Conservation (phyloP, 306 rosid genomes). For the Erythrophleum fordii region DNA sequence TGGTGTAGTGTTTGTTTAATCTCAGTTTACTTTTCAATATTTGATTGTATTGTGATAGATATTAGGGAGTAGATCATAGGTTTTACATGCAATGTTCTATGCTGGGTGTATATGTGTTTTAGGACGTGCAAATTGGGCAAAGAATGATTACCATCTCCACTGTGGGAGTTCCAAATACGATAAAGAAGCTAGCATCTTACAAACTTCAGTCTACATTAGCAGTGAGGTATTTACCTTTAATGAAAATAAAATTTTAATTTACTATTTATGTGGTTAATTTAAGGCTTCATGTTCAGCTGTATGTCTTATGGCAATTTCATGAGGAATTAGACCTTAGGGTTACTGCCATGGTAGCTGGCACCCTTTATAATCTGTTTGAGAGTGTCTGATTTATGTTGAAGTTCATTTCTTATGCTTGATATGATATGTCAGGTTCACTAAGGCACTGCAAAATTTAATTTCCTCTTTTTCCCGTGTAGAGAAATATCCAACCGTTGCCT, state of each 20-base stretch:
- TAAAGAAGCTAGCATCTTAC: conserved; percentile 86
- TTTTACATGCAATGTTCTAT: conserved; percentile 32
- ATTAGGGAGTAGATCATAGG: conserved; percentile 12
- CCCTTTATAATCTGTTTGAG: neutral
- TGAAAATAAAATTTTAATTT: conserved; percentile 6
- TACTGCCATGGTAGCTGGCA: neutral
- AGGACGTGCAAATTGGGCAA: conserved; percentile 97
- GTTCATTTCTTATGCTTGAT: conserved; percentile 22
- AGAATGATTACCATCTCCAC: conserved; percentile 98
- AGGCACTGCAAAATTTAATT: neutral
- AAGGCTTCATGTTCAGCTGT: conserved; percentile 32
- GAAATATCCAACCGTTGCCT: conserved; percentile 1
- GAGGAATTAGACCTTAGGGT: conserved; percentile 11
- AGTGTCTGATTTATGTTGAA: conserved; percentile 9
- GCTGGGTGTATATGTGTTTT: conserved; percentile 28
- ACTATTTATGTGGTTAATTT: conserved; percentile 21
- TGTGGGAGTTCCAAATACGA: conserved; percentile 97
- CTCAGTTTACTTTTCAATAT: conserved; percentile 14
- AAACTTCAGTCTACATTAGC: conserved; percentile 98
- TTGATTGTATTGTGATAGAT: conserved; percentile 5
- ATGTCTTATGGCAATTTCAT: conserved; percentile 18
- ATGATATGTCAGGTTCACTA: conserved; percentile 1
- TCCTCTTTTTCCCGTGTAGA: neutral
- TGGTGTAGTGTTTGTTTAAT: conserved; percentile 1
- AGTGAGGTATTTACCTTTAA: conserved; percentile 66